Conservation (phyloP, 202 grass and related monocot genomes). For the Saccharum hybrid region DNA sequence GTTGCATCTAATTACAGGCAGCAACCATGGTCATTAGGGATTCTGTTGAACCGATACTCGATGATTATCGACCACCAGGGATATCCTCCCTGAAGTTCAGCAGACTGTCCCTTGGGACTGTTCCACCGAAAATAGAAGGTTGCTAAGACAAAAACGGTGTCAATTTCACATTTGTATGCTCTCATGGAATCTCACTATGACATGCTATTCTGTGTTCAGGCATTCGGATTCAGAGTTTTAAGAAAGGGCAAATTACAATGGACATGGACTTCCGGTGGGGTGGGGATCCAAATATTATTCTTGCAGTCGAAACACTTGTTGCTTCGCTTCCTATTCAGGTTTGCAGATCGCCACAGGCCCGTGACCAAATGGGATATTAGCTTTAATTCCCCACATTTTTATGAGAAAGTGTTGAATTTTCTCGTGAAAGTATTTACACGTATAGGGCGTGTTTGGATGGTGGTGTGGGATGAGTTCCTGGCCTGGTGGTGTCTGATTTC, state of each 20-base stretch:
- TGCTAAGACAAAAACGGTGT: not conserved
- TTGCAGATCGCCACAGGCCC: not conserved
- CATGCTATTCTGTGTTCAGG: slow-evolving; percentile 54
- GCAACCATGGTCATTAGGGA: slow-evolving; percentile 91
- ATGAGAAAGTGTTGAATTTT: not conserved
- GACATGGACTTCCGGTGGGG: slow-evolving; percentile 95
- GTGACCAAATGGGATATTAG: not conserved
- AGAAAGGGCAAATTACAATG: slow-evolving; percentile 93
- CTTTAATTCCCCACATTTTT: not conserved
- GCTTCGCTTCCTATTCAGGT: slow-evolving; percentile 99
- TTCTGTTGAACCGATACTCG: slow-evolving; percentile 92
- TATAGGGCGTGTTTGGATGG: not conserved
- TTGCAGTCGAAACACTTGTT: slow-evolving; percentile 96
- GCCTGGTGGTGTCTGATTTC: too few relatives aligned
- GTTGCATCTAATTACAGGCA: slow-evolving; percentile 60
- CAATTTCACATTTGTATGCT: slow-evolving; percentile 1
- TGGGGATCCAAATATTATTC: slow-evolving; percentile 90
- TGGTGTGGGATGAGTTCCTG: too few relatives aligned
- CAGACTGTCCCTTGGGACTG: slow-evolving; percentile 83
- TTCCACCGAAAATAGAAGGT: slow-evolving; percentile 98
- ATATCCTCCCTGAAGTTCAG: slow-evolving; percentile 96
- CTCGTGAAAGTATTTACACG: not conserved
- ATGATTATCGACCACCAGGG: slow-evolving; percentile 83
- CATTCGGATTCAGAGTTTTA: slow-evolving; percentile 83
- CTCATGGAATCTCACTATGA: slow-evolving; percentile 20